Base-by-base conservation (phyloP, 1,139 yeast species). In the Pichia sp. region DNA sequence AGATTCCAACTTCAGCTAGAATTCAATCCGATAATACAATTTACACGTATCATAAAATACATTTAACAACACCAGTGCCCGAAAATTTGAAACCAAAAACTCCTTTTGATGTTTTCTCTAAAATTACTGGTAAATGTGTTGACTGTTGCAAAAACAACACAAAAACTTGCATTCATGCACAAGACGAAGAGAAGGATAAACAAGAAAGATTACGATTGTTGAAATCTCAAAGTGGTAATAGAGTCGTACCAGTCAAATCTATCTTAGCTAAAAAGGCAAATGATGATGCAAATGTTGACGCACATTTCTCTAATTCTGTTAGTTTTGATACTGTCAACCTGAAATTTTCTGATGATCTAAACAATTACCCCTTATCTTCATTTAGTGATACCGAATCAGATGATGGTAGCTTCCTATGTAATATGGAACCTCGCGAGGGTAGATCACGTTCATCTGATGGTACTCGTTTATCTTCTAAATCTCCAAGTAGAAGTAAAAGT, bases 291-390 rank as follows among this genome's bases (percentile, higher is more conserved):
- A 17, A 24, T 10, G 22, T 40, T 10, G 43, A 42, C 32, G 28
- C 39, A n/a, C 43, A 41, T 22, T 47, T 47, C 25, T 17, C 42
- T 1, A 47, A 47, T 32, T 41, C 46, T 24, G 51, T 47, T 6
- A 44, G 49, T 9, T 71, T 71, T 49, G 76, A 71, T 49, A 70
- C 75, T 3, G 68, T 71, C 15, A 63, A 68, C 39, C 48, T 67
- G 9, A 62, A 62, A 28, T 56, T 55, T 39, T 48, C 54, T 20
- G 59, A 55, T 20, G 58, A 52, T 34, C 12, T 39, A 12, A 51
- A 50, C 34, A 45, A 38, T 26, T 40, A 41, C 28, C 46, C 49
- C 8, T 20, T 39, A 21, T 36, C 36, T 17, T 4, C 45, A 19
- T 44, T 44, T 20, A 41, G 45, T 31, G 41, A 38, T 33, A 41